Percentiles rank a stretch among this genome's conserved stretches.
Conservation (phyloP, 805 yeast species). For the Komagataella phaffii region DNA sequence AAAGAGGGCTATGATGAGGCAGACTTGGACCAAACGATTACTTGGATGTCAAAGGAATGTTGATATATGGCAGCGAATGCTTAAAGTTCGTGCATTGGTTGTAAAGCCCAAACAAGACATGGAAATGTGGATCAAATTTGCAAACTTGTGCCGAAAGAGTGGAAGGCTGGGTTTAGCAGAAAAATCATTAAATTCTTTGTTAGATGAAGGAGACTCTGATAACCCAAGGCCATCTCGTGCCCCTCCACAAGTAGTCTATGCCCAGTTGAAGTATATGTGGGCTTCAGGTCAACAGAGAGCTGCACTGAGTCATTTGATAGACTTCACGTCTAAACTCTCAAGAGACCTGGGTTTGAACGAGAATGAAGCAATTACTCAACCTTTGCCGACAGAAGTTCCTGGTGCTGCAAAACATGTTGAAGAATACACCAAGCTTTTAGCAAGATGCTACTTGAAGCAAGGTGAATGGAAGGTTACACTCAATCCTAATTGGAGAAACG, state of each 20-base stretch:
- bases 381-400: constrained; percentile 61
- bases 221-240: constrained; percentile 51
- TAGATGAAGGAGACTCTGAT: constrained; percentile 60
- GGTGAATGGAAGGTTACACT: constrained; percentile 96
- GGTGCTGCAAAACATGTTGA: constrained; percentile 66
- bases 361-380: constrained; percentile 77
- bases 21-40: constrained; percentile 88
- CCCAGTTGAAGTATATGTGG: constrained; percentile 95
- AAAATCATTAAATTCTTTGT: constrained; percentile 66
- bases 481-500: constrained; percentile 68
- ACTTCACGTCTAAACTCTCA: constrained; percentile 84
- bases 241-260: constrained; percentile 94
- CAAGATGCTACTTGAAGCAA: constrained; percentile 91
- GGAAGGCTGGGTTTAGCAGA: constrained; percentile 89
- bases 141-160: constrained; percentile 88
- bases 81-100: constrained; percentile 85
- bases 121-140: constrained; percentile 98
- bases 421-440: constrained; percentile 72
- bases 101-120: constrained; percentile 91
- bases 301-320: constrained; percentile 75
- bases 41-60: constrained; percentile 93
- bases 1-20: constrained; percentile 62
- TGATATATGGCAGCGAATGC: constrained; percentile 96
- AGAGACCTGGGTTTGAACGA: constrained; percentile 80
- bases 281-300: constrained; percentile 81